Evolutionary conservation across 1,284 basidiomycete genomes (phyloP).

Genomic region (Austroboletus olivaceoglutinosus): DNA sequence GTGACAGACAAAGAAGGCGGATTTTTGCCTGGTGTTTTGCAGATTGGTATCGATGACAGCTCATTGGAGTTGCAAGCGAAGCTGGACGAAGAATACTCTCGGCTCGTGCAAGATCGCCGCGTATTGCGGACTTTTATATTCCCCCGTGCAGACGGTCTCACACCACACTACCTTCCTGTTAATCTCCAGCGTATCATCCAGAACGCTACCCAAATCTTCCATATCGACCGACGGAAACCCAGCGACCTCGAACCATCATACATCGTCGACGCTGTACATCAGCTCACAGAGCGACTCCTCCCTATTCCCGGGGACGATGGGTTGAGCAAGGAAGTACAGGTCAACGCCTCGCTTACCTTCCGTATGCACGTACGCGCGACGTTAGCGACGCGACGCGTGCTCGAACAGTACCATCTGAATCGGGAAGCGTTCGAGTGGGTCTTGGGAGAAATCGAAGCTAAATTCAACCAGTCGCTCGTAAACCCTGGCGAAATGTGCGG

Average conservation of each 20-base stretch:
- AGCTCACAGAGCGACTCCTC: slow-evolving; percentile 68
- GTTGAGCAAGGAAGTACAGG: slow-evolving; percentile 75
- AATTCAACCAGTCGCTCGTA: slow-evolving; percentile 89
- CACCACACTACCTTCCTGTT: slow-evolving; percentile 84
- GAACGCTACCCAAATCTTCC: slow-evolving; percentile 97
- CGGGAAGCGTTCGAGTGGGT: slow-evolving; percentile 97
- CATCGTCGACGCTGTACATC: slow-evolving; percentile 78
- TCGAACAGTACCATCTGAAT: slow-evolving; percentile 86
- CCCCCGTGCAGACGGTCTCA: slow-evolving; percentile 70
- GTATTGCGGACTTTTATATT: slow-evolving; percentile 84
- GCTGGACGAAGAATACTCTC: slow-evolving; percentile 86
- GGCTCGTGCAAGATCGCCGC: slow-evolving; percentile 74
- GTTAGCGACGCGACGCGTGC: slow-evolving; percentile 78
- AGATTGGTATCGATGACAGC: slow-evolving; percentile 92
- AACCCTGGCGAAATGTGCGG: slow-evolving; percentile 99
- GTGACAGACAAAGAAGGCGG: slow-evolving; percentile 80
- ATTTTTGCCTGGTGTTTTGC: slow-evolving; percentile 78
- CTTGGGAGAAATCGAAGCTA: slow-evolving; percentile 91
- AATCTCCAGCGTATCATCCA: slow-evolving; percentile 94
- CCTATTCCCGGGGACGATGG: slow-evolving; percentile 86
- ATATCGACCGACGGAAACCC: slow-evolving; percentile 91
- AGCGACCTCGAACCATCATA: slow-evolving; percentile 89
- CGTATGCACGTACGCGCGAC: slow-evolving; percentile 90
- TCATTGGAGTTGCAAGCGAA: slow-evolving; percentile 87
- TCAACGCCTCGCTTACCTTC: slow-evolving; percentile 91